Evolutionary conservation across 257 asterid genomes (phyloP).

Genomic region (Coffea canephora): DNA sequence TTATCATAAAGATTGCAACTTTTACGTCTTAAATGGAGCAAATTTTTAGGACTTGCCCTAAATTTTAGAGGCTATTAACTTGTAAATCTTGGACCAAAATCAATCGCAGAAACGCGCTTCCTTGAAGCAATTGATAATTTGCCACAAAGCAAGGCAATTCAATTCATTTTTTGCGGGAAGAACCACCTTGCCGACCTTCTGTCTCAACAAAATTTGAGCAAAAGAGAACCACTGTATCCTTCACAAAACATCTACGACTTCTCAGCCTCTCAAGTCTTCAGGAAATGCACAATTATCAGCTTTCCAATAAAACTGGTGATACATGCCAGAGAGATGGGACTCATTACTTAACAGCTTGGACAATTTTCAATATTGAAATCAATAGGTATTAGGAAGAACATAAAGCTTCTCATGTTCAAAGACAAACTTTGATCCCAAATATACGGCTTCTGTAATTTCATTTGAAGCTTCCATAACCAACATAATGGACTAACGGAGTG

Average conservation of each 20-base stretch:
- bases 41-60: neutral
- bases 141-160: neutral
- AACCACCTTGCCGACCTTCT: neutral
- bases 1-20: neutral
- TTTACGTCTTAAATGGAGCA: neutral
- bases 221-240: neutral
- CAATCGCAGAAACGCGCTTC: neutral
- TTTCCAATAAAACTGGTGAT: too few relatives aligned
- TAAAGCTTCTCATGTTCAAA: neutral
- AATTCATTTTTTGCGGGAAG: neutral
- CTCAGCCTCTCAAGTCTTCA: neutral
- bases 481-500: neutral
- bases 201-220: neutral
- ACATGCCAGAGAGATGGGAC: neutral
- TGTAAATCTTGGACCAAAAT: neutral
- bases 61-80: neutral
- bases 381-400: neutral
- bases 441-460: neutral
- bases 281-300: neutral
- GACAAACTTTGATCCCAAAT: neutral
- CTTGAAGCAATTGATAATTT: neutral
- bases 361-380: too few relatives aligned
- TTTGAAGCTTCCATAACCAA: neutral
- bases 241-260: neutral
- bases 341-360: neutral